Conservation (phyloP, 176 grass and related monocot genomes). For the Miscanthus lutarioriparius region DNA sequence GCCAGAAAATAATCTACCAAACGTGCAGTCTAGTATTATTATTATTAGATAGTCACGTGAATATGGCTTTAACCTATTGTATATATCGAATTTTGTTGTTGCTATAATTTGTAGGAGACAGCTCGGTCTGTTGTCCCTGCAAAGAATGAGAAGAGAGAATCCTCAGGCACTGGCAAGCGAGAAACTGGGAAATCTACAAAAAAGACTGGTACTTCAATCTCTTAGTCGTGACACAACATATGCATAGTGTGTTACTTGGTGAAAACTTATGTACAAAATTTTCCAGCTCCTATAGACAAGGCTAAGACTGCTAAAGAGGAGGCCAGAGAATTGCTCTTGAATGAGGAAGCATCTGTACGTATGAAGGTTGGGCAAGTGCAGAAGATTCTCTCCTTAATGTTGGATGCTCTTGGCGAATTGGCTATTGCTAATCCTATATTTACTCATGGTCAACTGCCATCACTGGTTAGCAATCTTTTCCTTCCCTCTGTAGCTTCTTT, state of each 20-base stretch:
- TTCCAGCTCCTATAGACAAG: slow-evolving; percentile 72
- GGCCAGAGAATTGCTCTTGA: slow-evolving; percentile 80
- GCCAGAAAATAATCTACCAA: background rate
- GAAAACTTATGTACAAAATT: slow-evolving; percentile 19
- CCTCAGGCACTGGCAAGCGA: slow-evolving; percentile 52
- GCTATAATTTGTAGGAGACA: slow-evolving; percentile 55
- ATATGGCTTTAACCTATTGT: slow-evolving; percentile 7
- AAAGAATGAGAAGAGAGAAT: slow-evolving; percentile 72
- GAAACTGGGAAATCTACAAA: slow-evolving; percentile 71
- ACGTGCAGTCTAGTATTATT: slow-evolving; percentile 2
- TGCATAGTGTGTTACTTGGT: background rate
- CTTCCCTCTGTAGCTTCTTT: slow-evolving; percentile 6
- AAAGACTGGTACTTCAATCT: slow-evolving; percentile 63
- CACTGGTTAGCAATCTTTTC: slow-evolving; percentile 58
- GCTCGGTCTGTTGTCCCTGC: slow-evolving; percentile 31
- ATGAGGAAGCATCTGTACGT: slow-evolving; percentile 80
- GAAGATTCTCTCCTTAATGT: slow-evolving; percentile 77
- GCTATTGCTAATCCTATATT: slow-evolving; percentile 92
- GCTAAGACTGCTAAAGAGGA: slow-evolving; percentile 94
- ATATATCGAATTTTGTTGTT: slow-evolving; percentile 17
- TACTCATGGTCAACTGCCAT: slow-evolving; percentile 87
- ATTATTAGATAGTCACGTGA: background rate
- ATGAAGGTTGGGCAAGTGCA: slow-evolving; percentile 74
- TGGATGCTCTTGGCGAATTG: slow-evolving; percentile 86
- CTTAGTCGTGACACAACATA: background rate